These are phyloP conservation scores for Aspergillus versicolor DNA, from an alignment of 2,329 filamentous ascomycete genomes.

Conservation along the genomic window DNA sequence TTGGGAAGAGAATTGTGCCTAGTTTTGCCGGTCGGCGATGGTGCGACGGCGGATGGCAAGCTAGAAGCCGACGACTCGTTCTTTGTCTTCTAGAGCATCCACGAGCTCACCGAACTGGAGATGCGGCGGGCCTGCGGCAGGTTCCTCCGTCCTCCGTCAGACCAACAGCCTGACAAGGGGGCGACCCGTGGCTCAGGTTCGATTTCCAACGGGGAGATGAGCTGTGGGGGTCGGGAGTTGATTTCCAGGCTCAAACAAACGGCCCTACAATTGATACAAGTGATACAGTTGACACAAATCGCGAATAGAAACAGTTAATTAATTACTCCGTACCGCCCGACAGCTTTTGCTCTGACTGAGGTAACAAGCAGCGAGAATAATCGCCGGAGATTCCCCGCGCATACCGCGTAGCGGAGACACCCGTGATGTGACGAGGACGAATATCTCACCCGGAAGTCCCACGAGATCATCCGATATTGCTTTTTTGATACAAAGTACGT, in stretches of 20 bases:
- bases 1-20: background rate
- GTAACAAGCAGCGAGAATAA: constrained; percentile 1
- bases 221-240: background rate
- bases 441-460: background rate
- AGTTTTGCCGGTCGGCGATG: background rate
- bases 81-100: constrained; percentile 4
- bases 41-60: constrained; percentile 1
- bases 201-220: background rate
- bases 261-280: background rate
- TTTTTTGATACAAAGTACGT: constrained; percentile 3
- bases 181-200: constrained; percentile 7
- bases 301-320: background rate
- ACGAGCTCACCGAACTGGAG: background rate
- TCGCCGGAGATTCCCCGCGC: constrained; percentile 17
- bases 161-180: background rate
- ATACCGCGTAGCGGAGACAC: constrained; percentile 15
- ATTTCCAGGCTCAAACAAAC: background rate
- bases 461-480: constrained; percentile 10
- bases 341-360: background rate
- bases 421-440: background rate
- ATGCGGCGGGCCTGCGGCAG: background rate
- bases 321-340: background rate
- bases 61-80: constrained; percentile 1
- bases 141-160: background rate
- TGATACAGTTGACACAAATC: background rate